Percentiles rank a stretch among this genome's conserved stretches.
These are phyloP conservation scores for Pleurotus sapidus DNA, from an alignment of 768 basidiomycete species.

Conservation along the genomic window DNA sequence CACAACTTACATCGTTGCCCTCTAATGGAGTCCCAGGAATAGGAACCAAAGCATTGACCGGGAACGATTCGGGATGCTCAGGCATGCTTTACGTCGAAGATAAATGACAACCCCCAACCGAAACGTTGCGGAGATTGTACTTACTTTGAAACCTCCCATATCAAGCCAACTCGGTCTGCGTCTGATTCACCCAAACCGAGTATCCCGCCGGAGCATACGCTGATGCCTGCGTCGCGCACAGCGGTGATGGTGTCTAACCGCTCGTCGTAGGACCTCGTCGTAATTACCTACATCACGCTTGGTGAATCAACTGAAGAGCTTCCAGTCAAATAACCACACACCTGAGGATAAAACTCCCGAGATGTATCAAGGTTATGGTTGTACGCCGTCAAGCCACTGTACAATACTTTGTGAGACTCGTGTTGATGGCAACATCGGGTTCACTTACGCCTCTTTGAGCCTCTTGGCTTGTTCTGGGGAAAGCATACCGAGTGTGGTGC, in stretches of 20 bases:
- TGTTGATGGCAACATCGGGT: background rate
- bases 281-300: constrained; percentile 70
- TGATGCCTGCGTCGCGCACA: constrained; percentile 93
- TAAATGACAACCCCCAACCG: background rate
- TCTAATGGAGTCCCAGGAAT: constrained; percentile 94
- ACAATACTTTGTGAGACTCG: constrained; percentile 10
- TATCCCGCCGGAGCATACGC: constrained; percentile 96
- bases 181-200: constrained; percentile 92
- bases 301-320: background rate
- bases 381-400: constrained; percentile 90
- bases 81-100: constrained; percentile 60
- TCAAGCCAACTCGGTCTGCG: constrained; percentile 86
- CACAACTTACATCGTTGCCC: constrained; percentile 68
- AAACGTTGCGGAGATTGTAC: constrained; percentile 21
- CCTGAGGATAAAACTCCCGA: constrained; percentile 92
- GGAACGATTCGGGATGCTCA: constrained; percentile 98
- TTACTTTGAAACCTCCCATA: constrained; percentile 90
- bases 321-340: constrained; percentile 24
- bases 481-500: constrained; percentile 97
- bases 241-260: constrained; percentile 85
- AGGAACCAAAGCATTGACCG: constrained; percentile 95
- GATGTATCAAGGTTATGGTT: constrained; percentile 99
- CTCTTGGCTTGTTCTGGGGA: constrained; percentile 88
- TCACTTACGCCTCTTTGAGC: constrained; percentile 86
- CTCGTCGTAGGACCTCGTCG: constrained; percentile 92